These are phyloP conservation scores for Serendipita sp. DNA, from an alignment of 768 basidiomycete species.

Conservation along the genomic window DNA sequence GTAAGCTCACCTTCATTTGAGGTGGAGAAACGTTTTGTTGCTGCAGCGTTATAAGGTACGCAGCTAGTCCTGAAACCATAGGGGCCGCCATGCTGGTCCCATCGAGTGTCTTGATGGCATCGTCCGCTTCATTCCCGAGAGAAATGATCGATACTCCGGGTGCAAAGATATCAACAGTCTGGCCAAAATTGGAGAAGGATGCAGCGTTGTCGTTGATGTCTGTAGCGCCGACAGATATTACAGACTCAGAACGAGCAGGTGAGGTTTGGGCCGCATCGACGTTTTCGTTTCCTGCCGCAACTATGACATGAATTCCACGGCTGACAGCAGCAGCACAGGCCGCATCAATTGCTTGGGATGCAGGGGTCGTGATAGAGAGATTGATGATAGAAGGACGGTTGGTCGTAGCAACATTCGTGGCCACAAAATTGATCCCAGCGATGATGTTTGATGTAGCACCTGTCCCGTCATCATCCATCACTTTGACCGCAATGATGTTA, in stretches of 20 bases:
- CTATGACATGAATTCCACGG: conserved; percentile 8
- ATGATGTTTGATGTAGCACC: conserved; percentile 9
- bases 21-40: conserved; percentile 21
- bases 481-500: conserved; percentile 10
- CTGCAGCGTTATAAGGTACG: conserved; percentile 21
- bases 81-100: conserved; percentile 20
- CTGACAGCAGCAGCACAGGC: conserved; percentile 5
- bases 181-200: conserved; percentile 12
- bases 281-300: conserved; percentile 12
- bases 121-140: conserved; percentile 3
- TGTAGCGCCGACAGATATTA: conserved; percentile 11
- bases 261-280: conserved; percentile 2
- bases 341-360: conserved; percentile 8
- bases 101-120: conserved; percentile 6
- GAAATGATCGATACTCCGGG: conserved; percentile 11
- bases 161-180: conserved; percentile 10
- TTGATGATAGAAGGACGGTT: conserved; percentile 8
- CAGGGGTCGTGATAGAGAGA: conserved; percentile 8
- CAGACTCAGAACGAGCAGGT: conserved; percentile 10
- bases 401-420: background rate
- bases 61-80: conserved; percentile 27
- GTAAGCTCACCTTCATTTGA: conserved; percentile 17
- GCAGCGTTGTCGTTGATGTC: conserved; percentile 9
- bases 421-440: conserved; percentile 11
- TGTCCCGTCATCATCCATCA: conserved; percentile 3